Conservation (phyloP, 768 basidiomycete species). For the Cantharellus cinnabarinus region DNA sequence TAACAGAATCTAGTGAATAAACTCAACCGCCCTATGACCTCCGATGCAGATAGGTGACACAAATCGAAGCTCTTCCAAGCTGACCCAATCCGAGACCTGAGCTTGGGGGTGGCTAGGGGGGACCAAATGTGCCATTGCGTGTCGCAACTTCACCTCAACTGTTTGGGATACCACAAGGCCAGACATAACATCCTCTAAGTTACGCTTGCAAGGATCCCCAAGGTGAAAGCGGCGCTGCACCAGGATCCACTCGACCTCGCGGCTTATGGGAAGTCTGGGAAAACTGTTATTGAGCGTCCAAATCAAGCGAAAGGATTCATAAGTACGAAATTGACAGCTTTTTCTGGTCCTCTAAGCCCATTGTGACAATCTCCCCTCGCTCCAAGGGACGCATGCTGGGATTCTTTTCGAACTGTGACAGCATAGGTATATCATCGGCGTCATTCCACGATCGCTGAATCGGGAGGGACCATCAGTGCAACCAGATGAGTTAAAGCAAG, state of each 20-base stretch:
- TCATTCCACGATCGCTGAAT: constrained; percentile 63
- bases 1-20: constrained; percentile 1
- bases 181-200: constrained; percentile 48
- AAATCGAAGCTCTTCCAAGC: constrained; percentile 30
- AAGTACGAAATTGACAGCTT: neutral
- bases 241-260: constrained; percentile 45
- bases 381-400: constrained; percentile 55
- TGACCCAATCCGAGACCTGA: too few relatives aligned
- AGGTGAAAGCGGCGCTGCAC: constrained; percentile 58
- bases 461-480: constrained; percentile 1
- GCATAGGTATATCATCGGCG: constrained; percentile 41
- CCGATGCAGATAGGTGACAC: constrained; percentile 38
- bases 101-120: too few relatives aligned
- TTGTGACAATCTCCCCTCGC: constrained; percentile 68
- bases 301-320: neutral
- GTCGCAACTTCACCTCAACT: constrained; percentile 46
- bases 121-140: constrained; percentile 37
- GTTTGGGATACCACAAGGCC: constrained; percentile 50
- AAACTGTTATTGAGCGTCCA: neutral
- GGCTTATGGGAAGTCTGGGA: constrained; percentile 4
- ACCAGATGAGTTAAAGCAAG: neutral
- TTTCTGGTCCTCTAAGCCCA: constrained; percentile 29
- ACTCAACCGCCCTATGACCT: neutral
- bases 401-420: constrained; percentile 19
- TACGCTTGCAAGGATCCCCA: constrained; percentile 69